phyloP scores from a whole-genome alignment of 176 grass and related monocot genomes.

The Bothriochloa decipiens region DNA sequence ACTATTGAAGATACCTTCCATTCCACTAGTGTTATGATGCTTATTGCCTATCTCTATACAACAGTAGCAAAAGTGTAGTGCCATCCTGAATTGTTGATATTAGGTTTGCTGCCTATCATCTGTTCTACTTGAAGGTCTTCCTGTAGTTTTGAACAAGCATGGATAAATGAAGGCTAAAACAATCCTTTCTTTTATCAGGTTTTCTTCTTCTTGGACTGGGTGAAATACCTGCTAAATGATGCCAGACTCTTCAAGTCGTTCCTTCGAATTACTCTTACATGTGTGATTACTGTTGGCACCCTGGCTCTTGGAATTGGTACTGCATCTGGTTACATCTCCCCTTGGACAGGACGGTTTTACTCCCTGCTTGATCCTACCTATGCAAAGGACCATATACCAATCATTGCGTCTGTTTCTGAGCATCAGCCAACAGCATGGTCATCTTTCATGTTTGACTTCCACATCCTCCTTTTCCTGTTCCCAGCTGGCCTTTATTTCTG shows the following conservation, averaged over 20 bases:
- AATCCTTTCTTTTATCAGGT: slow-evolving; percentile 62
- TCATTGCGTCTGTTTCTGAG: slow-evolving; percentile 97
- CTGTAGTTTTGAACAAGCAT: slow-evolving; percentile 14
- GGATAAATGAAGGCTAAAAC: slow-evolving; percentile 26
- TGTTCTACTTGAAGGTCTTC: slow-evolving; percentile 18
- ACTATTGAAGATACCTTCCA: background rate
- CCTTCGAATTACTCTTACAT: slow-evolving; percentile 85
- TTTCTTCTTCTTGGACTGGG: slow-evolving; percentile 86
- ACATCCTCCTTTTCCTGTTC: slow-evolving; percentile 98
- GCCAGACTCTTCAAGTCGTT: slow-evolving; percentile 82
- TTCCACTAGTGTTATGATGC: background rate
- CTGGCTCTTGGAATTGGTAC: slow-evolving; percentile 94
- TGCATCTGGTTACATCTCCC: slow-evolving; percentile 96
- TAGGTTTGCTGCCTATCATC: slow-evolving; percentile 12
- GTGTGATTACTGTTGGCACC: slow-evolving; percentile 68
- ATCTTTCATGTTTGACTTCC: slow-evolving; percentile 99
- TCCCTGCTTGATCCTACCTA: slow-evolving; percentile 99
- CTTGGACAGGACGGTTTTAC: slow-evolving; percentile 97
- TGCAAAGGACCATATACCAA: slow-evolving; percentile 98
- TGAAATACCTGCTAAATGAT: slow-evolving; percentile 94
- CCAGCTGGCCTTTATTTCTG: slow-evolving; percentile 98
- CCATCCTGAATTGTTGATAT: background rate
- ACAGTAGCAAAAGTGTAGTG: background rate
- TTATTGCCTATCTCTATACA: slow-evolving; percentile 19
- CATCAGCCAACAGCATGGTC: slow-evolving; percentile 99